phyloP scores from a whole-genome alignment of 768 basidiomycete species.

The Podaxis sp. region DNA sequence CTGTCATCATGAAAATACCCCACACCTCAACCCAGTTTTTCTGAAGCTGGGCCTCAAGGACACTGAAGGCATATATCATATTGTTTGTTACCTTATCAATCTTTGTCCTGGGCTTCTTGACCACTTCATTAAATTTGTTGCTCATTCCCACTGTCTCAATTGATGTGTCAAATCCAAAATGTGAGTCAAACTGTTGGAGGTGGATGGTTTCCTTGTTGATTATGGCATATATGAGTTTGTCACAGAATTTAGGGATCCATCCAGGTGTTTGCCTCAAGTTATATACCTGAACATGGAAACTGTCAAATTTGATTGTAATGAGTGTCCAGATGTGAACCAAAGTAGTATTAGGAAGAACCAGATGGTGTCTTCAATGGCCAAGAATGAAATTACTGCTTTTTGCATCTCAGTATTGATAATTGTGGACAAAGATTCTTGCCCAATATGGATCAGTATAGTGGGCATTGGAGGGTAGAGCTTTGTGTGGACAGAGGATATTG shows the following conservation, averaged over 20 bases:
- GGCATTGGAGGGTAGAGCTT: background rate
- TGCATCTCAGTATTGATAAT: constrained; percentile 1
- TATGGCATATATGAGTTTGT: background rate
- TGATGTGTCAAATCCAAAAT: background rate
- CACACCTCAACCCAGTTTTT: background rate
- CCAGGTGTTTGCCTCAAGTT: background rate
- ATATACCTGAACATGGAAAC: background rate
- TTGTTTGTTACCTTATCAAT: background rate
- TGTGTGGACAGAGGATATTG: background rate
- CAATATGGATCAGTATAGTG: background rate
- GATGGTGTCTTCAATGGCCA: background rate
- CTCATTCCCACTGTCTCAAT: background rate
- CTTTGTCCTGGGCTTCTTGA: background rate
- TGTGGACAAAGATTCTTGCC: background rate
- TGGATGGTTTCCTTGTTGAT: background rate
- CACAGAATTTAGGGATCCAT: background rate
- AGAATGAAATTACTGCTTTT: background rate
- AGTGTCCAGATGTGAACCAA: background rate
- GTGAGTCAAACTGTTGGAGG: background rate
- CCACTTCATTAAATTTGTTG: background rate
- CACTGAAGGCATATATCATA: background rate
- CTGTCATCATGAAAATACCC: background rate
- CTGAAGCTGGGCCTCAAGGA: background rate
- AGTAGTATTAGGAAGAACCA: constrained; percentile 4
- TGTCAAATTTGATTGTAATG: background rate